A percentile compares a stretch with the other conserved stretches of the same genome.
Evolutionary conservation across 2,329 filamentous ascomycete genomes (phyloP).

Genomic region (Didymella arachidicola): DNA sequence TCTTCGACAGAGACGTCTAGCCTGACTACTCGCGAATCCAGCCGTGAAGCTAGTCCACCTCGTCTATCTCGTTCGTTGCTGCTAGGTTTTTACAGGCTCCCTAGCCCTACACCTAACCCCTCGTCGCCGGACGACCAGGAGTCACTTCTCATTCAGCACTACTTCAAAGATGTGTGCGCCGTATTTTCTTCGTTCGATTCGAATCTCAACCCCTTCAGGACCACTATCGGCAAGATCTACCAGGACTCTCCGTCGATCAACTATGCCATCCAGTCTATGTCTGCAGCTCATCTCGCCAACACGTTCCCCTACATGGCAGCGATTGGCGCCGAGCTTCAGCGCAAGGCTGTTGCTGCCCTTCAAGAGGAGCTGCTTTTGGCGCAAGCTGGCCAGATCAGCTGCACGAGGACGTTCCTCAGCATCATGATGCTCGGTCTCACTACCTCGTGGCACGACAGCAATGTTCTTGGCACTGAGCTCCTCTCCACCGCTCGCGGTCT

Average conservation of each 20-base stretch:
- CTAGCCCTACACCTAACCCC: slow-evolving; percentile 44
- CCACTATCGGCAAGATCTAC: slow-evolving; percentile 65
- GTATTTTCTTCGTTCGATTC: slow-evolving; percentile 72
- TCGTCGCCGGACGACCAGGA: slow-evolving; percentile 57
- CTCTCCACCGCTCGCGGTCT: slow-evolving; percentile 58
- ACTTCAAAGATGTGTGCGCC: slow-evolving; percentile 68
- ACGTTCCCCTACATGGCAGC: slow-evolving; percentile 63
- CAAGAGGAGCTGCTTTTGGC: slow-evolving; percentile 59
- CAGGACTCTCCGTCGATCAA: slow-evolving; percentile 66
- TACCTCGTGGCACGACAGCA: slow-evolving; percentile 66
- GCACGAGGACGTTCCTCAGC: slow-evolving; percentile 64
- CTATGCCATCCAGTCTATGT: slow-evolving; percentile 70
- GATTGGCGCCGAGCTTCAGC: slow-evolving; percentile 60
- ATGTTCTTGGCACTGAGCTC: slow-evolving; percentile 62
- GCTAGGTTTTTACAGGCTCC: slow-evolving; percentile 49
- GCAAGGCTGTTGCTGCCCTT: slow-evolving; percentile 61
- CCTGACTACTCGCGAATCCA: slow-evolving; percentile 26
- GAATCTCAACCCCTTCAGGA: slow-evolving; percentile 67
- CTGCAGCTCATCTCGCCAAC: slow-evolving; percentile 66
- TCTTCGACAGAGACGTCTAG: slow-evolving; percentile 22
- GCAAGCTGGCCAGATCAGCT: slow-evolving; percentile 45
- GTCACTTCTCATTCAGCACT: slow-evolving; percentile 67
- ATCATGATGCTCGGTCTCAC: slow-evolving; percentile 67
- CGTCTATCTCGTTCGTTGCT: slow-evolving; percentile 51
- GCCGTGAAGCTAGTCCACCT: slow-evolving; percentile 36